These are phyloP conservation scores for Xylariaceae sp. DNA, from an alignment of 2,329 filamentous ascomycete genomes.

Conservation along the genomic window DNA sequence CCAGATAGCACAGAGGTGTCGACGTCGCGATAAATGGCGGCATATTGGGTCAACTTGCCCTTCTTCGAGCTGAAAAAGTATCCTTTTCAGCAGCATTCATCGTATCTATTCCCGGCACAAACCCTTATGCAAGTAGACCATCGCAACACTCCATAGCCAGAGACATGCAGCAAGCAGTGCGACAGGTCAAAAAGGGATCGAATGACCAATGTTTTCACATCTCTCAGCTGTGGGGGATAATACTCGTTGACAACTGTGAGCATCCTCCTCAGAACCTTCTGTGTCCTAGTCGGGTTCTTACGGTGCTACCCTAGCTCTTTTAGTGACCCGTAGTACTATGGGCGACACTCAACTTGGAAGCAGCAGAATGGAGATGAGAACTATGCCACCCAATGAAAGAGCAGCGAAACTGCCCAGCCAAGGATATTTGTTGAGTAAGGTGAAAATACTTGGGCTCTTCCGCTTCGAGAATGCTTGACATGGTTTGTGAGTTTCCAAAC, in stretches of 20 bases:
- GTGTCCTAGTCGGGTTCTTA: not conserved
- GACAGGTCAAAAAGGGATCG: constrained; percentile 13
- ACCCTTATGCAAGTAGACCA: constrained; percentile 23
- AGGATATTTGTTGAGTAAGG: constrained; percentile 18
- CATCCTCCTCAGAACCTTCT: not conserved
- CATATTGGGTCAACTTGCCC: constrained; percentile 43
- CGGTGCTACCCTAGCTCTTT: not conserved
- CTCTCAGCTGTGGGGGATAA: constrained; percentile 28
- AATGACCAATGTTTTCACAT: constrained; percentile 21
- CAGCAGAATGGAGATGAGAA: constrained; percentile 1
- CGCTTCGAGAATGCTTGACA: constrained; percentile 21
- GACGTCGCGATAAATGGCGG: constrained; percentile 14
- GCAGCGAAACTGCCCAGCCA: constrained; percentile 8
- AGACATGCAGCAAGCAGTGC: constrained; percentile 23
- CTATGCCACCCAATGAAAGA: constrained; percentile 4
- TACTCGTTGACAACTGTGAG: constrained; percentile 27
- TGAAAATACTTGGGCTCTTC: constrained; percentile 21
- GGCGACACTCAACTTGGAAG: not conserved
- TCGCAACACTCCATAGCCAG: constrained; percentile 16
- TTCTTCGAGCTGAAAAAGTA: constrained; percentile 43
- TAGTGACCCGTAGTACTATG: constrained; percentile 7
- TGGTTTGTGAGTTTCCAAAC: constrained; percentile 24
- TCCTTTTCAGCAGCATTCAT: constrained; percentile 1
- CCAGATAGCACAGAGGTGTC: constrained; percentile 8
- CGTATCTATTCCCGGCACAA: constrained; percentile 19